phyloP scores from a whole-genome alignment of 2,329 filamentous ascomycete species.

The Pseudocercospora fijiensis region DNA sequence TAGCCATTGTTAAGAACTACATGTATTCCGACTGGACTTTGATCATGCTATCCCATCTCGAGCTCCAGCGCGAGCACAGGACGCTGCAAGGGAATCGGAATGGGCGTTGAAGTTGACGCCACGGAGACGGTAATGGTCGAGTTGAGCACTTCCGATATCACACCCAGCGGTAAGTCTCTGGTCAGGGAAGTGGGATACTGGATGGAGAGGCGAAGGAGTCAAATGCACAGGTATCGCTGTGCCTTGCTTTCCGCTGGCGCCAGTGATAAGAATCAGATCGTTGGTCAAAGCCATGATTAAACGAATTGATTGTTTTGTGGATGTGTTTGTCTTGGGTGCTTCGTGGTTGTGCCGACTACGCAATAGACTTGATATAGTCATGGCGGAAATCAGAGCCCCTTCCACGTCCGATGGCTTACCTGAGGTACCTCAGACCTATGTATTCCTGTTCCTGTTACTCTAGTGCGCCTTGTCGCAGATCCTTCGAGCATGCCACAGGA shows the following conservation, averaged over 20 bases:
- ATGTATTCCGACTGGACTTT: too few relatives aligned
- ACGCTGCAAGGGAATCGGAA: too few relatives aligned
- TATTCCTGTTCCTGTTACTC: background rate
- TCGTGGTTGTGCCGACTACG: background rate
- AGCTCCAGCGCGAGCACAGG: too few relatives aligned
- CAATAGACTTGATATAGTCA: background rate
- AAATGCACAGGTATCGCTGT: constrained; percentile 40
- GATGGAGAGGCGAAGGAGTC: too few relatives aligned
- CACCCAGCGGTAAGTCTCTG: too few relatives aligned
- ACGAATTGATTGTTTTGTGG: background rate
- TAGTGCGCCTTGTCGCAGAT: background rate
- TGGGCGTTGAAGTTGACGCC: too few relatives aligned
- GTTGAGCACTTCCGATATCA: too few relatives aligned
- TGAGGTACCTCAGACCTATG: too few relatives aligned
- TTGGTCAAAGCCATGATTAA: constrained; percentile 11
- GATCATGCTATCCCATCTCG: too few relatives aligned
- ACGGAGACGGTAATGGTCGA: too few relatives aligned
- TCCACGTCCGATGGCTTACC: background rate
- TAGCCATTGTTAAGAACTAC: too few relatives aligned
- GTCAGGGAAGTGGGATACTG: too few relatives aligned
- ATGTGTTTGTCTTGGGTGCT: background rate
- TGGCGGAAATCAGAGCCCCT: background rate
- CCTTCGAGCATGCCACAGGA: background rate
- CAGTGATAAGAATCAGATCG: constrained; percentile 42
- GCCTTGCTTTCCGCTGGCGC: constrained; percentile 43